Evolutionary conservation across 148 eudicot species (phyloP).

Genomic region (Persicaria tinctoria): DNA sequence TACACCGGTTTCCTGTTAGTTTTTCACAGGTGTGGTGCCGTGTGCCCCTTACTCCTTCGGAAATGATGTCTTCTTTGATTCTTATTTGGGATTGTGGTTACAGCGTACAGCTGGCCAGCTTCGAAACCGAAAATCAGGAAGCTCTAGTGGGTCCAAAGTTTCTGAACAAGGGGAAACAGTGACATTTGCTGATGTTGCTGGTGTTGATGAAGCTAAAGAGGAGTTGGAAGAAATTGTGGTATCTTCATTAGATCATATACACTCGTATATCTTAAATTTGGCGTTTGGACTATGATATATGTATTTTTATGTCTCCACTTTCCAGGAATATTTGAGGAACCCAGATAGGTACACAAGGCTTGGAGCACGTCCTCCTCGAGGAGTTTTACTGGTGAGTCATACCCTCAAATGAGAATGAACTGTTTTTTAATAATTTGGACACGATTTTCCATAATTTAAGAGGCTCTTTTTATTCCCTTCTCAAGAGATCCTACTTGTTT

Average conservation of each 20-base stretch:
- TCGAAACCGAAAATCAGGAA: conserved; percentile 75
- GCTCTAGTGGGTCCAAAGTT: conserved; percentile 64
- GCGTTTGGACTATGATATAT: conserved; percentile 3
- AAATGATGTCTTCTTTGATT: conserved; percentile 10
- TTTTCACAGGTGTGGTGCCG: conserved; percentile 63
- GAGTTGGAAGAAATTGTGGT: conserved; percentile 99
- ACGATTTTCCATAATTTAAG: neutral
- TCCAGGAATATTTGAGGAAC: conserved; percentile 86
- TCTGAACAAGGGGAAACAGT: conserved; percentile 70
- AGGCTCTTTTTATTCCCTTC: neutral
- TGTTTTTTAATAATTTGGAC: neutral
- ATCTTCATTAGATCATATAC: conserved; percentile 16
- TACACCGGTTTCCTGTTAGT: conserved; percentile 67
- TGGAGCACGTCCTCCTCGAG: conserved; percentile 99
- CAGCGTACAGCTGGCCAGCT: conserved; percentile 83
- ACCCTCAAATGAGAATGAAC: neutral
- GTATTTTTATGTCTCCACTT: conserved; percentile 13
- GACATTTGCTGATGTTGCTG: conserved; percentile 96
- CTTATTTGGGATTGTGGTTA: conserved; percentile 1
- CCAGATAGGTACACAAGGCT: conserved; percentile 75
- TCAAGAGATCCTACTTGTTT: neutral
- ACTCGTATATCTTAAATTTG: neutral
- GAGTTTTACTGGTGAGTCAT: conserved; percentile 87
- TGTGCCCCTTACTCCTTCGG: conserved; percentile 2
- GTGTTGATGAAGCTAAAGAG: conserved; percentile 98